phyloP scores from a whole-genome alignment of 1,139 yeast species.

The Blastobotrys apis region DNA sequence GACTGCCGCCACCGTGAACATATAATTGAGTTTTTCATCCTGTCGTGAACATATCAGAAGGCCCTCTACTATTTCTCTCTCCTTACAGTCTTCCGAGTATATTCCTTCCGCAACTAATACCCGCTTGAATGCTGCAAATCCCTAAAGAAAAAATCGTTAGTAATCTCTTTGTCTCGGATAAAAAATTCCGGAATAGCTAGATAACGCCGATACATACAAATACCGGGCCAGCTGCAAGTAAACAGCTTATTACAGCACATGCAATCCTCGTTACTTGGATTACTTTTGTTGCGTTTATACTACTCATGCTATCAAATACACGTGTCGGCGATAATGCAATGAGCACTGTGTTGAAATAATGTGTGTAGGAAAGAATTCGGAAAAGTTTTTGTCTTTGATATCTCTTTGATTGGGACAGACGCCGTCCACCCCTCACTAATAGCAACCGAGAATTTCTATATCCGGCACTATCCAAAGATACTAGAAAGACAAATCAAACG shows the following conservation, averaged over 20 bases:
- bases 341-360: no score
- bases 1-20: conserved; percentile 84
- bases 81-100: conserved; percentile 57
- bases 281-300: no score
- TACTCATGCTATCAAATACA: no score
- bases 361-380: no score
- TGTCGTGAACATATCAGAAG: conserved; percentile 57
- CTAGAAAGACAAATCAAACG: no score
- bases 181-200: background rate
- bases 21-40: conserved; percentile 72
- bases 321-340: no score
- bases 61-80: conserved; percentile 24
- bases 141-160: conserved; percentile 30
- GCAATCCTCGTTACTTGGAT: conserved; percentile 43
- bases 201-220: conserved; percentile 41
- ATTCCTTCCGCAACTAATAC: conserved; percentile 71
- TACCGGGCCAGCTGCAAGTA: conserved; percentile 86
- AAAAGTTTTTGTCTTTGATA: no score
- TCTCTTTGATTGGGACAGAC: no score
- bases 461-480: no score
- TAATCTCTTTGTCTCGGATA: background rate
- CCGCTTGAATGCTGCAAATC: conserved; percentile 91
- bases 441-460: no score
- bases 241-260: conserved; percentile 83
- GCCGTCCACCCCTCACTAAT: no score